Base-by-base conservation (phyloP, 495 filamentous ascomycete genomes). In the Penicillium pulvis region DNA sequence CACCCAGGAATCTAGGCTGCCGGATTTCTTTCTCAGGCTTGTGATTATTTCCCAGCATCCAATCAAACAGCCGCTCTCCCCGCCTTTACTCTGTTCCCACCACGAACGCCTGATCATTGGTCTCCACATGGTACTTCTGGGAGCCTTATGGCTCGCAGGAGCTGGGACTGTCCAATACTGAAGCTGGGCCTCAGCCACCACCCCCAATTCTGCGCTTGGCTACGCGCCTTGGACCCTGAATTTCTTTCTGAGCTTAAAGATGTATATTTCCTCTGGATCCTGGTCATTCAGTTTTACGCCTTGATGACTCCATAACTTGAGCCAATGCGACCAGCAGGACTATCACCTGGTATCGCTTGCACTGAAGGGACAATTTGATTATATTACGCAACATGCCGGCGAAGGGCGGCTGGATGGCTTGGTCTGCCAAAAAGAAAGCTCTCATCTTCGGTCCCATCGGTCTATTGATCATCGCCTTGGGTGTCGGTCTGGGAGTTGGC, bases 401-500 rank as follows among this genome's bases (percentile, higher is more conserved):
- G 17, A 45, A 47, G 23, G 44, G 54, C 23, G 75, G 72, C 48
- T 74, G 68, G 63, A 66, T 64, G 50, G 53, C 67, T 9, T 76
- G 75, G 74, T 67, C 73, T 0, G 59, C 63, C 19, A 76, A 70
- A 64, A 79, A 75, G 65, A 78, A 75, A 53, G 47, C 73, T 28
- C 47, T 78, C 4, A 33, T 79, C 35, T 44, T 72, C 16, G 63
- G 57, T 1, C 46, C 56, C 1, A 57, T 73, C 31, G 55, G 62
- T 19, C 14, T 80, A 8, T 24, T 81, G 3, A 63, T 82, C 23
- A 53, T 85, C 39, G 82, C 70, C 2, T 64, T 86, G 16, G 82
- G 73, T 19, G 69, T 85, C 6, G 82, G 80, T 11, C 74, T 84
- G 2, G 82, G 73, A 12, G 70, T 85, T 6, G 82, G 80, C 12